Evolutionary conservation across 2,329 filamentous ascomycete species (phyloP), one percentile per base, ranked within the genome.

Genomic region (Fusarium equiseti): DNA sequence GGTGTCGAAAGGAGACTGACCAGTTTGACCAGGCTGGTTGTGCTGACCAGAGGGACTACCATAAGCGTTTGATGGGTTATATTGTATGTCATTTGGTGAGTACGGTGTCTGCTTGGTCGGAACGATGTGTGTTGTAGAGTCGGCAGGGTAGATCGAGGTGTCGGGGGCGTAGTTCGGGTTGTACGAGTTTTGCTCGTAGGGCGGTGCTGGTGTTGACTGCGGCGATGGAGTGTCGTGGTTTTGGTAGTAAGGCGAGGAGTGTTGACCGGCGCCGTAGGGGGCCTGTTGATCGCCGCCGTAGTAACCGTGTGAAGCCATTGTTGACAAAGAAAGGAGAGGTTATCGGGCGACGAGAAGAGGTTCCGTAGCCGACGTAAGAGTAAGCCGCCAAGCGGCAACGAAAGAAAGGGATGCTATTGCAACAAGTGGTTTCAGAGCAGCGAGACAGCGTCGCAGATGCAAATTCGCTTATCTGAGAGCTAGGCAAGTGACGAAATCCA

Each of bases 281-380:
- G 76, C 75, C 73, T 74, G 79, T 64, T 81, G 77, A 72, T 85
- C 77, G 75, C 85, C 83, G 81, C 74, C 76, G 63, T 80, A 72
- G 72, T 92, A 92, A 81, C 91, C 88, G 82, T 90, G 87, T 70
- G 87, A 84, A 46, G 89, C 86, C 89, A 91, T 91, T 52, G 18
- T 68, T 68, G 57, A 45, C 46, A 55, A 49, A 45, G 45, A 49
- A 59, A 35, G 43, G 43, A 53, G n/a, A 29, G 44, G 42, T 61
- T 59, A 61, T 58, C 58, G 32, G 55, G 56, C 54, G 45, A 62
- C 46, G 48, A 51, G 40, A 35, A 71, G 45, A 66, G 50, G 53
- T 60, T 60, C 40, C 24, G 60, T 44, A 58, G 59, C 50, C 46
- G 48, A 49, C 59, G 29, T 46, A 56, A 48, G 45, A 57, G 58